phyloP scores from a whole-genome alignment of 75 land plant genomes.

The Sequoia sempervirens region DNA sequence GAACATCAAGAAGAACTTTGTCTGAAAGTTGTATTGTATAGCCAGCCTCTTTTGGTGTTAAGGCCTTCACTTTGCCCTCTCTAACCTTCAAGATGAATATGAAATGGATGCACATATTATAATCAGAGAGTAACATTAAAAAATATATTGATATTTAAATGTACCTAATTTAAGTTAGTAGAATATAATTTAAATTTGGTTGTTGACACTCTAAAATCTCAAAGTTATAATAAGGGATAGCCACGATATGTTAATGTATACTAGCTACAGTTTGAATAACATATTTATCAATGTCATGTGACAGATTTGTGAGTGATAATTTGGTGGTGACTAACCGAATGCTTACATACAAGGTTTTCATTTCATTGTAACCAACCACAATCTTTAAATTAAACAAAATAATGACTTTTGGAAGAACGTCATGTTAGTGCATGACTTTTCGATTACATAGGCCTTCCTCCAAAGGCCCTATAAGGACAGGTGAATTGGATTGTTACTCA shows the following conservation, averaged over 20 bases:
- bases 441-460: too few species aligned
- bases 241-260: background rate
- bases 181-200: background rate
- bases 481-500: too few species aligned
- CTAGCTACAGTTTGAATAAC: background rate
- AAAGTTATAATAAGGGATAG: background rate
- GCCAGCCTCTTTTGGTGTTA: slow-evolving; percentile 83
- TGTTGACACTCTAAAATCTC: background rate
- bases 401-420: background rate
- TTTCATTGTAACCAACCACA: background rate
- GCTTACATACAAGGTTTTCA: background rate
- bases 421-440: background rate
- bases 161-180: background rate
- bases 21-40: slow-evolving; percentile 81
- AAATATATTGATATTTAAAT: background rate
- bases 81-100: slow-evolving; percentile 43
- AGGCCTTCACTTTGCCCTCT: slow-evolving; percentile 62
- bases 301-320: background rate
- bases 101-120: background rate
- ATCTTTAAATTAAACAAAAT: background rate
- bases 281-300: background rate
- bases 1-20: slow-evolving; percentile 81
- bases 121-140: background rate
- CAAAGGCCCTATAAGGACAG: too few species aligned
- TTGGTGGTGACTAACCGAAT: background rate